Base-by-base conservation (phyloP, 2,329 filamentous ascomycete species). In the Penicillium brevicompactum region DNA sequence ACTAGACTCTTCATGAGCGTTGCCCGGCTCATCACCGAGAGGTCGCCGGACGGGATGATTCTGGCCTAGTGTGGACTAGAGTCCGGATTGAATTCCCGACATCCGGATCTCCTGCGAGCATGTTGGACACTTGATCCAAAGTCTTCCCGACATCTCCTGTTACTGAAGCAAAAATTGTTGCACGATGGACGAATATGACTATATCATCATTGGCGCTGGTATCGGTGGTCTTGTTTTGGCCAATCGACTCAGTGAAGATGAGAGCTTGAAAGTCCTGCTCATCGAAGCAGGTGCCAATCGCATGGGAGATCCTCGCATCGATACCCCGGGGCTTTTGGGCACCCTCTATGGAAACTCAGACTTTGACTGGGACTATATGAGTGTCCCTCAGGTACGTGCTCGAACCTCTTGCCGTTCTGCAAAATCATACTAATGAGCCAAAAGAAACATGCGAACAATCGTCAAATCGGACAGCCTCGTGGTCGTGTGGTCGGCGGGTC, bases 401-500 rank as follows among this genome's bases (percentile, higher is more conserved):
- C 10, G 7, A 8, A 6, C 5, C 6, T 6, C 30, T 27, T 14
- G 37, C 3, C 5, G 1, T 14, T 18, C 9, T 9, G 13, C 7
- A 11, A 5, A 3, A 21, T 11, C 9, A 40, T 14, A 2, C 13
- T 46, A 4, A 55, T 40, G 7, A 6, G n/a, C 6, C 7, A 4
- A 13, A 52, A 68, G 61, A 43, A 55, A 38, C 56, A 64, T n/a
- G 72, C 80, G 4, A 72, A 74, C 14, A 70, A 71, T 13, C 73
- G 78, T 1, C 60, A 70, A 3, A 74, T 81, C 11, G 54, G 65
- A 3, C 76, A 80, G 43, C 76, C 76, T 22, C 73, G 80, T 5
- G 81, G 78, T 32, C 78, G 78, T 48, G 76, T 80, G 0, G 70
- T 84, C 0, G 81, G 81, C 5, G 81, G 81, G 9, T 77, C 75